Evolutionary conservation across 345 rosid genomes (phyloP), one percentile per base, ranked within the genome.

Genomic region (Psidium guajava): DNA sequence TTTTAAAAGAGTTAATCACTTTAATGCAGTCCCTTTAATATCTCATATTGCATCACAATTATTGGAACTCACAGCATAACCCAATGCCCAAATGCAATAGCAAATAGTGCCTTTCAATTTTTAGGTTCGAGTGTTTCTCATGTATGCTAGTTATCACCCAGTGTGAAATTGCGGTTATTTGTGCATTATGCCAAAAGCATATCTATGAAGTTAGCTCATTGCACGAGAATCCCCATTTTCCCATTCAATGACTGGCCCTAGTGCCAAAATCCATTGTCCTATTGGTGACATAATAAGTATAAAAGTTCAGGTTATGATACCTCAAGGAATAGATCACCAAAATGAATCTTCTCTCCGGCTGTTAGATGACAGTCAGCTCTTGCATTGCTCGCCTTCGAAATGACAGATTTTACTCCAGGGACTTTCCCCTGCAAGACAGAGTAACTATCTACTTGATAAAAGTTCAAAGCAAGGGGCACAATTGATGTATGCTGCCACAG

Each of bases 341-440:
- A 91, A 50, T 83, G 85, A 84, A 97, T 90, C 87, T 90, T 94
- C 52, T 95, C 98, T 74, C 98, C 98, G 6, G 89, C 88, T 86
- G 90, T 94, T 88, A 97, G 83, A 82, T 93, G 84, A 90, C 90
- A 40, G 91, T 97, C 99, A 85, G 98, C 99, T 91, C 91, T 94
- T 12, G 95, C 91, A 54, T 93, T 91, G 87, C 99, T 95, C 51
- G 96, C 96, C 89, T 91, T 95, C 4, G 98, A 93, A 81, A 97
- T 94, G 36, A 95, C 88, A 58, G 99, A 97, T 82, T 92, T 93
- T 75, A 92, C 94, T 54, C 94, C 94, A 0, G 94, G 92, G n/a
- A 86, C 84, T 86, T 91, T 93, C 15, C 89, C 90, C 99, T 97
- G 84, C 87, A 87, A 82, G 32, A 80, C 81, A 81, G 69, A 64